Evolutionary conservation across 768 basidiomycete genomes (phyloP).

Genomic region (Collybiopsis luxurians): DNA sequence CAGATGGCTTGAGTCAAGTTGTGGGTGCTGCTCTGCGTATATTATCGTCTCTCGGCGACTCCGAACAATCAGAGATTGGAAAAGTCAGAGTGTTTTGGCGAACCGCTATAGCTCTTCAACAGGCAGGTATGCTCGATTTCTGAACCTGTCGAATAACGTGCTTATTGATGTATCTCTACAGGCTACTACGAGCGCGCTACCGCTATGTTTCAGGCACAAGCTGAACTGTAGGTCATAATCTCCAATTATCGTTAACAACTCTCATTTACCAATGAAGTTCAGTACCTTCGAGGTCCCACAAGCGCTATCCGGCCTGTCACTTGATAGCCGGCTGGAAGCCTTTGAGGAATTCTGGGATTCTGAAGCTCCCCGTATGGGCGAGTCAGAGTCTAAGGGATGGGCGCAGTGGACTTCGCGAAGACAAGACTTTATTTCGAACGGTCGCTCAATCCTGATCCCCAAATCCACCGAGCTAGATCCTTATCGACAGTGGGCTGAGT

Average conservation of each 20-base stretch:
- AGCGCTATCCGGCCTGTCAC: conserved; percentile 37
- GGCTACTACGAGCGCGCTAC: conserved; percentile 73
- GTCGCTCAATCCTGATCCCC: conserved; percentile 9
- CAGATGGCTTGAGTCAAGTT: conserved; percentile 48
- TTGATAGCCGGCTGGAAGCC: conserved; percentile 48
- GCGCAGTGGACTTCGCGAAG: conserved; percentile 51
- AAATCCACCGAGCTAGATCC: conserved; percentile 49
- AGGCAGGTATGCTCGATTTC: conserved; percentile 52
- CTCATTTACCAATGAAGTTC: conserved; percentile 7
- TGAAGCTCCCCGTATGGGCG: conserved; percentile 74
- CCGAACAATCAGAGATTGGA: conserved; percentile 46
- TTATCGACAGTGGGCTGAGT: conserved; percentile 61
- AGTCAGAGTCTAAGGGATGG: conserved; percentile 68
- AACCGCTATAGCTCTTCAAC: conserved; percentile 53
- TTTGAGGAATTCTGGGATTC: conserved; percentile 87
- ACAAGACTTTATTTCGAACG: conserved; percentile 23
- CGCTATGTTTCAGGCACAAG: conserved; percentile 81
- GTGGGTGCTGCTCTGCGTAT: conserved; percentile 50
- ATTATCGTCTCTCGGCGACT: conserved; percentile 36
- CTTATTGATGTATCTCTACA: conserved; percentile 23
- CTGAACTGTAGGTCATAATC: conserved; percentile 63
- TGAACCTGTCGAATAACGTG: background rate
- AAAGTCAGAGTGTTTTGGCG: conserved; percentile 73
- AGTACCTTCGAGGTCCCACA: conserved; percentile 62
- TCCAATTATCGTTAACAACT: background rate